Evolutionary conservation across 2,329 filamentous ascomycete species (phyloP).

Genomic region (Diaporthe ampelina): DNA sequence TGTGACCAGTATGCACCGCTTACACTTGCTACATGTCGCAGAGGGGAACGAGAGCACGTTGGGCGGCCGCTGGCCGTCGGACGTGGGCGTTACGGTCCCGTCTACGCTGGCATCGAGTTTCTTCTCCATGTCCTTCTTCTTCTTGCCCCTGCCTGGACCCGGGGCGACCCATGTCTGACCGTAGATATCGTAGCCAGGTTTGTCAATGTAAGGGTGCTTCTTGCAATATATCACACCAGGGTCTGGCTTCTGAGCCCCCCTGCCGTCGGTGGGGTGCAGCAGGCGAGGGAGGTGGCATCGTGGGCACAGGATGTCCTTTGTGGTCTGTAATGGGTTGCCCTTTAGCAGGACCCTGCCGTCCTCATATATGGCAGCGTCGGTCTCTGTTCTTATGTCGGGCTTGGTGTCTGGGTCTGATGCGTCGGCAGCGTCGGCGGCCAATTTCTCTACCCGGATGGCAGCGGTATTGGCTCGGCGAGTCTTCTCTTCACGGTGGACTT

Average conservation of each 20-base stretch:
- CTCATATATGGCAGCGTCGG: slow-evolving; percentile 77
- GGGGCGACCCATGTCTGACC: slow-evolving; percentile 85
- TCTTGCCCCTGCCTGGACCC: slow-evolving; percentile 78
- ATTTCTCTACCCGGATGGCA: slow-evolving; percentile 74
- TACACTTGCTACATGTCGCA: slow-evolving; percentile 77
- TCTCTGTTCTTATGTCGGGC: slow-evolving; percentile 72
- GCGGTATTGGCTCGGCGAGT: slow-evolving; percentile 76
- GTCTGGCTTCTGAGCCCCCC: slow-evolving; percentile 74
- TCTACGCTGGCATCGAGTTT: slow-evolving; percentile 63
- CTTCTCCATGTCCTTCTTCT: slow-evolving; percentile 83
- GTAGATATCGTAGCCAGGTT: slow-evolving; percentile 84
- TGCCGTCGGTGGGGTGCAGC: slow-evolving; percentile 79
- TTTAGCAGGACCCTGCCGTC: slow-evolving; percentile 78
- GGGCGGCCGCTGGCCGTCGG: slow-evolving; percentile 67
- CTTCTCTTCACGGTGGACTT: slow-evolving; percentile 85
- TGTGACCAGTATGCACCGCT: slow-evolving; percentile 74
- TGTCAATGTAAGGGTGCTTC: slow-evolving; percentile 82
- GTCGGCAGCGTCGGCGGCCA: slow-evolving; percentile 69
- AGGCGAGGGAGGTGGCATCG: slow-evolving; percentile 82
- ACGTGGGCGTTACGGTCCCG: slow-evolving; percentile 52
- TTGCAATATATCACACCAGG: slow-evolving; percentile 83
- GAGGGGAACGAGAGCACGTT: slow-evolving; percentile 76
- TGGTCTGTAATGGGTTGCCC: slow-evolving; percentile 80
- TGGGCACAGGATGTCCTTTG: slow-evolving; percentile 79
- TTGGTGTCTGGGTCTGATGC: slow-evolving; percentile 65